These are phyloP conservation scores for Neonectria punicea DNA, from an alignment of 2,329 filamentous ascomycete species.

Conservation along the genomic window DNA sequence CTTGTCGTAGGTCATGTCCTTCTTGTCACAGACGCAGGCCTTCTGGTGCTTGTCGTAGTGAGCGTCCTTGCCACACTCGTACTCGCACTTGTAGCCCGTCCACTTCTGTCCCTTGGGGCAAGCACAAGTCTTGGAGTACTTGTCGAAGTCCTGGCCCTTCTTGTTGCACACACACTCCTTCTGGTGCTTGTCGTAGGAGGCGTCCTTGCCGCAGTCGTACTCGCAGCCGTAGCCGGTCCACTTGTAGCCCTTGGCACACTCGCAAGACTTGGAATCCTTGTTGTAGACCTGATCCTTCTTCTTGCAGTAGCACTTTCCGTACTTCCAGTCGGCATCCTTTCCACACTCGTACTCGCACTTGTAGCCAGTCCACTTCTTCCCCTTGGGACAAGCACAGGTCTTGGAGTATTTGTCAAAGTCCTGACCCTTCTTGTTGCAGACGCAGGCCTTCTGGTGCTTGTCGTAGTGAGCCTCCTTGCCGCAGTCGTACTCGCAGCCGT, in stretches of 20 bases:
- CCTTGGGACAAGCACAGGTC: not conserved
- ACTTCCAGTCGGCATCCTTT: conserved; percentile 5
- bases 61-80: conserved; percentile 16
- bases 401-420: not conserved
- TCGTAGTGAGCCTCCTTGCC: conserved; percentile 13
- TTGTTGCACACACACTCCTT: not conserved
- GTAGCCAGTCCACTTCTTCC: conserved; percentile 4
- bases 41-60: not conserved
- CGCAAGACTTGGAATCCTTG: not conserved
- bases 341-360: conserved; percentile 15
- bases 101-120: conserved; percentile 10
- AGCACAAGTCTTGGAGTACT: conserved; percentile 1
- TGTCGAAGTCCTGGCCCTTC: not conserved
- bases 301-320: conserved; percentile 1
- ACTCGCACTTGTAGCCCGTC: conserved; percentile 7
- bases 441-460: not conserved
- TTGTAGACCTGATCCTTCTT: not conserved
- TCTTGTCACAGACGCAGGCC: not conserved
- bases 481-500: conserved; percentile 8
- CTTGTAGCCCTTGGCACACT: not conserved
- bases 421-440: conserved; percentile 2
- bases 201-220: conserved; percentile 8
- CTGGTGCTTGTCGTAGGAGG: not conserved
- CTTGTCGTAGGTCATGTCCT: not conserved
- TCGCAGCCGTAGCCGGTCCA: conserved; percentile 11